Evolutionary conservation across 208 protist species (phyloP).

Genomic region (Leishmania aethiopica): DNA sequence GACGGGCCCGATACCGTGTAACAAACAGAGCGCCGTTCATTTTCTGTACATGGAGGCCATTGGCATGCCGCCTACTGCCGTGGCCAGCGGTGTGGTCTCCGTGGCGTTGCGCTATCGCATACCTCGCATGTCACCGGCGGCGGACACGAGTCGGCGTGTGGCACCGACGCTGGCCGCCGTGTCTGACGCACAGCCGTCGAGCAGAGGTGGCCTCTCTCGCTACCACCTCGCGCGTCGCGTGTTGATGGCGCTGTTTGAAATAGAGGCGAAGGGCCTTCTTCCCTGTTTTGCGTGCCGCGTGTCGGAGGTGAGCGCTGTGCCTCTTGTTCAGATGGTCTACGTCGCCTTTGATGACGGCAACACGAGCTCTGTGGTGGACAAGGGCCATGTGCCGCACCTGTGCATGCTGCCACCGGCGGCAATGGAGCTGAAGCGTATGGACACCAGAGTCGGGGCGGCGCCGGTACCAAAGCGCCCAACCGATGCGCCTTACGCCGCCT

Average conservation of each 20-base stretch:
- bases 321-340: constrained; percentile 48
- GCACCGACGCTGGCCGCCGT: constrained; percentile 23
- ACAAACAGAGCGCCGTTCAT: constrained; percentile 19
- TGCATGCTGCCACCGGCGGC: constrained; percentile 59
- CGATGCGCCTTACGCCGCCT: constrained; percentile 13
- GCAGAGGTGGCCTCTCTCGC: constrained; percentile 26
- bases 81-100: neutral
- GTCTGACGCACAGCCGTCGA: constrained; percentile 18
- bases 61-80: constrained; percentile 24
- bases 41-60: constrained; percentile 51
- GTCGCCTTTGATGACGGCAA: constrained; percentile 28
- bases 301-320: constrained; percentile 46
- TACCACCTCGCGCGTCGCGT: constrained; percentile 42
- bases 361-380: constrained; percentile 32
- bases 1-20: neutral
- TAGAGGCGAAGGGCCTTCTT: constrained; percentile 59
- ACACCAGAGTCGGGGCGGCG: constrained; percentile 18
- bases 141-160: constrained; percentile 22
- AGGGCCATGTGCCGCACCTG: constrained; percentile 25
- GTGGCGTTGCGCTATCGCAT: constrained; percentile 29
- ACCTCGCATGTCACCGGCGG: constrained; percentile 29
- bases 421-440: constrained; percentile 57
- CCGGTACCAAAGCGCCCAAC: neutral
- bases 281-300: constrained; percentile 63
- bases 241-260: constrained; percentile 47